Base-by-base conservation (phyloP, 768 basidiomycete species). In the Auricularia auricula-judae region DNA sequence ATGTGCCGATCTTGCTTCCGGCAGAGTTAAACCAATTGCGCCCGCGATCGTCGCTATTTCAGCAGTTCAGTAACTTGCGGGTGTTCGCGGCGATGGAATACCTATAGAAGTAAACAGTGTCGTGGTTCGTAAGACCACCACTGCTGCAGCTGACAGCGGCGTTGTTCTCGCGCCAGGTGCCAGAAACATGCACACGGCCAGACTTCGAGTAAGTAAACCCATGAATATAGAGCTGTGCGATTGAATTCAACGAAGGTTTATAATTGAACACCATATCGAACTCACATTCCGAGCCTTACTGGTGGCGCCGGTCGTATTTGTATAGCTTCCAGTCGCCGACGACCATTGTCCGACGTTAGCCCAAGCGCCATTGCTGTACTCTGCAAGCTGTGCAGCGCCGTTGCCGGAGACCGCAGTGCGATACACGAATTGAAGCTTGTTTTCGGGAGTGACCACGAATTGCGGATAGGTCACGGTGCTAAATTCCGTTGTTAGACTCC, bases 391-490 rank as follows among this genome's bases (percentile, higher is more conserved):
- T 18, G 56, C 62, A 8, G 44, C 63, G 51, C 62, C 63, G 35
- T 64, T 64, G 16, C 65, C 47, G n/a, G 62, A 63, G 33, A 63
- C 47, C 7, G 33, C 62, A 53, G 47, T 34, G 4, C 62, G 65
- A 33, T 64, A 64, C 10, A 63, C 35, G 36, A 66, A 63, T 36
- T 66, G 65, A 23, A 63, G 35, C 29, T 54, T 66, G 21, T 63
- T 63, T 10, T 63, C 51, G 18, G 63, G 63, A 7, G 65, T 53
- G 42, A 66, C 36, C 42, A 60, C 60, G 39, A 64, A 66, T 33
- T 66, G 65, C 11, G 65, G 65, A 35, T 64, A 66, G 11, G 65
- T 66, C 14, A 66, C 47, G 18, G 36, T 42, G 35, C 65, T 65
- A 53, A 18, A 14, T 4, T 42, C 39, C 39, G 12, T 42, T 42